phyloP scores from a whole-genome alignment of 192 early-diverging fungal genomes.

The Chytriomyces confervae region DNA sequence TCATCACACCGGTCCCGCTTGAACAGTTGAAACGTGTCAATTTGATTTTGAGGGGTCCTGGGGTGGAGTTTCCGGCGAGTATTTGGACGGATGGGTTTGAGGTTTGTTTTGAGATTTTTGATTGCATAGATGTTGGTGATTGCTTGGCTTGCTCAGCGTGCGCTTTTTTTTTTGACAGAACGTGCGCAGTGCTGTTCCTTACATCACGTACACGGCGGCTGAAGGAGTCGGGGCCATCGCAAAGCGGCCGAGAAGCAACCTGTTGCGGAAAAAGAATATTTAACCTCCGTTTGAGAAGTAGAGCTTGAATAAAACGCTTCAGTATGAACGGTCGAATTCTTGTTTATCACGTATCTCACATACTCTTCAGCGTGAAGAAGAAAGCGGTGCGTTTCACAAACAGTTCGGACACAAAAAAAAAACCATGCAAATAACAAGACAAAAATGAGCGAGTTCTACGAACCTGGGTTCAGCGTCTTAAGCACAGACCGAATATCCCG shows the following conservation, averaged over 20 bases:
- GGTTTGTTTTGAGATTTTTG: conserved; percentile 21
- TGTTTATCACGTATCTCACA: no score
- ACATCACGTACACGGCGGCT: conserved; percentile 37
- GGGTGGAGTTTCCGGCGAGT: conserved; percentile 37
- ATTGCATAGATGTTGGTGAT: neutral
- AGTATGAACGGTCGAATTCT: no score
- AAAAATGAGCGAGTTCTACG: neutral
- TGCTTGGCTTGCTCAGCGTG: neutral
- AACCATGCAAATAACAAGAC: neutral
- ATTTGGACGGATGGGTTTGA: conserved; percentile 44
- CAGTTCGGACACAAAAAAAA: neutral
- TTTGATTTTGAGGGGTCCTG: conserved; percentile 43
- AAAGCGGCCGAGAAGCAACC: conserved; percentile 36
- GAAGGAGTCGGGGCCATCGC: conserved; percentile 50
- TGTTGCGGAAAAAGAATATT: conserved; percentile 45
- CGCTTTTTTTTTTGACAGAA: conserved; percentile 12
- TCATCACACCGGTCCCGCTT: conserved; percentile 44
- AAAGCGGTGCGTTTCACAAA: no score
- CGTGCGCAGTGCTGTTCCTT: conserved; percentile 37
- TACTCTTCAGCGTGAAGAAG: no score
- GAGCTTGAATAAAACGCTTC: no score
- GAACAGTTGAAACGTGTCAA: conserved; percentile 45
- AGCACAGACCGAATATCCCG: neutral
- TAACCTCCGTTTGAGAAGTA: conserved; percentile 5
- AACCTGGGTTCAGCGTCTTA: neutral